These are phyloP conservation scores for Fremontodendron californicum DNA, from an alignment of 345 rosid species.

Conservation along the genomic window DNA sequence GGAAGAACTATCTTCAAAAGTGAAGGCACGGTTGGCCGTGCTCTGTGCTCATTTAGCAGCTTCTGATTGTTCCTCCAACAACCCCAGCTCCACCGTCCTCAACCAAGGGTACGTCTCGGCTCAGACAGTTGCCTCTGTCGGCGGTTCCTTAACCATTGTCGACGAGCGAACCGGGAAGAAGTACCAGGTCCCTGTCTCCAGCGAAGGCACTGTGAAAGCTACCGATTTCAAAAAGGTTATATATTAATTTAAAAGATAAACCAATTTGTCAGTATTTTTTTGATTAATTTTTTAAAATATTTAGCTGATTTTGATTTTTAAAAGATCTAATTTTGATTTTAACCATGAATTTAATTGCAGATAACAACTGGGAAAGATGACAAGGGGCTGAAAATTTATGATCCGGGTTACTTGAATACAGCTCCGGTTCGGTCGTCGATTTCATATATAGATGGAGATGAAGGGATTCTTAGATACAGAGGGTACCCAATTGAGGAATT, in stretches of 20 bases:
- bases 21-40: conserved; percentile 63
- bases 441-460: conserved; percentile 93
- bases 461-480: conserved; percentile 79
- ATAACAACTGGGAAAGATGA: conserved; percentile 65
- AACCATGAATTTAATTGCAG: conserved; percentile 27
- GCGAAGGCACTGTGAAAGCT: conserved; percentile 73
- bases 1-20: conserved; percentile 30
- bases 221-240: conserved; percentile 79
- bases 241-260: neutral
- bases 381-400: conserved; percentile 80
- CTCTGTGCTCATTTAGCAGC: conserved; percentile 56
- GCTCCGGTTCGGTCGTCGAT: conserved; percentile 87
- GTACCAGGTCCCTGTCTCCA: conserved; percentile 54
- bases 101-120: conserved; percentile 54
- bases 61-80: neutral
- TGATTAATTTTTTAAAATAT: neutral
- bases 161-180: conserved; percentile 78
- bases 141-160: conserved; percentile 51
- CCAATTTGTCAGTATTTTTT: neutral
- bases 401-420: conserved; percentile 91
- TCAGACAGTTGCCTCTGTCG: conserved; percentile 32
- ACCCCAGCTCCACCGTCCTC: conserved; percentile 24
- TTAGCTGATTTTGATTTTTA: neutral
- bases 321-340: neutral
- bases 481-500: conserved; percentile 83